Conservation (phyloP, 768 basidiomycete genomes). For the Nidularia sp. region DNA sequence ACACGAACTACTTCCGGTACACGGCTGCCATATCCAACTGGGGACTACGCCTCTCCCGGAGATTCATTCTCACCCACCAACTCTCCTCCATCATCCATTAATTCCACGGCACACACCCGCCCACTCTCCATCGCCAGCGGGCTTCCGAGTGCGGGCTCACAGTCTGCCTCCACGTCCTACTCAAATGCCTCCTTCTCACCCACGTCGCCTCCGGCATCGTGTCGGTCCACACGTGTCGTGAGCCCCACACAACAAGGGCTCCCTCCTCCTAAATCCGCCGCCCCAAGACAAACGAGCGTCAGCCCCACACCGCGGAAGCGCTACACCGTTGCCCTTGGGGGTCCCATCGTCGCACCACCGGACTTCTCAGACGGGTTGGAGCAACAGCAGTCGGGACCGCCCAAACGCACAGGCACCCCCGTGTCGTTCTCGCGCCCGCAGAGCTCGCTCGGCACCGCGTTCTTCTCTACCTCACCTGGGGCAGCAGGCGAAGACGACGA, state of each 20-base stretch:
- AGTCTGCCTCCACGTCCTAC: constrained; percentile 12
- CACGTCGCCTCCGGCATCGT: constrained; percentile 21
- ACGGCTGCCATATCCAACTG: constrained; percentile 77
- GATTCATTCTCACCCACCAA: constrained; percentile 40
- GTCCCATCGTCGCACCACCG: constrained; percentile 52
- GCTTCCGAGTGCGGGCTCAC: constrained; percentile 16
- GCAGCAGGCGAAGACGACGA: constrained; percentile 22
- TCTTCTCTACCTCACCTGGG: constrained; percentile 33
- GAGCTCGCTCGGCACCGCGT: constrained; percentile 33
- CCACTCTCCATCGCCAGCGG: constrained; percentile 44
- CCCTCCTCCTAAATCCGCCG: constrained; percentile 35
- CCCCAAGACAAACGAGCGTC: constrained; percentile 48
- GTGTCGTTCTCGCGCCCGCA: constrained; percentile 12
- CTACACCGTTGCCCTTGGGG: constrained; percentile 83
- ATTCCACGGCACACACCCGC: constrained; percentile 41
- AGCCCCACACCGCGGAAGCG: constrained; percentile 78
- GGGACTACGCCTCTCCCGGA: constrained; percentile 73
- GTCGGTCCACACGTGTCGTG: constrained; percentile 5
- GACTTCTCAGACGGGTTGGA: constrained; percentile 8
- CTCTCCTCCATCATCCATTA: constrained; percentile 51
- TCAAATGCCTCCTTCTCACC: constrained; percentile 19
- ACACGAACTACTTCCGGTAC: constrained; percentile 37
- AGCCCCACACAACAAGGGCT: constrained; percentile 23
- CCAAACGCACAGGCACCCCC: constrained; percentile 8
- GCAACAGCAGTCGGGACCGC: neutral